Conservation (phyloP, 805 yeast genomes). For the Yarrowia sp. region DNA sequence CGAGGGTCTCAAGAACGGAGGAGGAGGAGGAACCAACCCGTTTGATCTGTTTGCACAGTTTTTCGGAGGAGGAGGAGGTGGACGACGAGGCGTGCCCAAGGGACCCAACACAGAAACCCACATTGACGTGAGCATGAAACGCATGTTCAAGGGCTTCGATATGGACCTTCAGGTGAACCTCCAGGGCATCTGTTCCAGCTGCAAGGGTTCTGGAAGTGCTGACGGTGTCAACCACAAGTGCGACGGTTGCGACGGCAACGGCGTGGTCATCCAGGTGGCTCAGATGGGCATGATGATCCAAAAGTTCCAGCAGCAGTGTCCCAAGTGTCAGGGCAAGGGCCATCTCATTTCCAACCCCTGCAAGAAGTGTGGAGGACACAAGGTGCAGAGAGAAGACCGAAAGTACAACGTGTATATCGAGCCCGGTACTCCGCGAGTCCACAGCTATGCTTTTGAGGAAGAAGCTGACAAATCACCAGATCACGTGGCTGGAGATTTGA, state of each 20-base stretch:
- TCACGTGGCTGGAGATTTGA: conserved; percentile 78
- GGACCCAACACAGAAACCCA: conserved; percentile 70
- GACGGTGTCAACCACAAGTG: conserved; percentile 78
- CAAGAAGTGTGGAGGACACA: conserved; percentile 70
- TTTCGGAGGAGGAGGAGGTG: conserved; percentile 58
- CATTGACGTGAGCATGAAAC: conserved; percentile 64
- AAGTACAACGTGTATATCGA: conserved; percentile 65
- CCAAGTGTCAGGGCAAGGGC: conserved; percentile 81
- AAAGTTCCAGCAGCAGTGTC: conserved; percentile 80
- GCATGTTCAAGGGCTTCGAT: conserved; percentile 73
- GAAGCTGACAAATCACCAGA: conserved; percentile 89
- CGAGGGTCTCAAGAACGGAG: conserved; percentile 64
- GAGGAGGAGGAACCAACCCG: conserved; percentile 48
- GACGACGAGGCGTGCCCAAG: conserved; percentile 49
- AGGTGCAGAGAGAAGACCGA: conserved; percentile 64
- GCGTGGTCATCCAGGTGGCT: conserved; percentile 66
- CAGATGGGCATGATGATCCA: conserved; percentile 92
- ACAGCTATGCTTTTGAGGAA: conserved; percentile 65
- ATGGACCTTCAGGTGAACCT: conserved; percentile 67
- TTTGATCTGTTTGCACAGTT: conserved; percentile 71
- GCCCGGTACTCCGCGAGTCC: conserved; percentile 73
- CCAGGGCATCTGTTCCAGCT: conserved; percentile 76
- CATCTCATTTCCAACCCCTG: conserved; percentile 69
- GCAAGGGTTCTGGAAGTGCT: conserved; percentile 84
- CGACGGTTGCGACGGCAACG: conserved; percentile 74